Evolutionary conservation across 164 flowering plant species (phyloP), one percentile per base, ranked within the genome.

Genomic region (Sedum album): DNA sequence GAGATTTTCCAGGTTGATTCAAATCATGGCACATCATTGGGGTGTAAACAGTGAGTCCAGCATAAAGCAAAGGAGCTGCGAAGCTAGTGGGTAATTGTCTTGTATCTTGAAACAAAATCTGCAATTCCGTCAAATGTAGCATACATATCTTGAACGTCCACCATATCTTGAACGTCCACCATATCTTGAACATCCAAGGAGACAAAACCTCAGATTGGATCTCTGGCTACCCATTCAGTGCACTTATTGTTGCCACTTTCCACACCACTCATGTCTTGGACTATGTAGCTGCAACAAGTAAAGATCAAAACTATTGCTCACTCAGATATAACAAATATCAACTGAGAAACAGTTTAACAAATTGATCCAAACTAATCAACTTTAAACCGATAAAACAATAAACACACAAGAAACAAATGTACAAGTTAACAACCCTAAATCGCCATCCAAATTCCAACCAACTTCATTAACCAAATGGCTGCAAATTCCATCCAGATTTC

Each of bases 1-100:
- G 82, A 71, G 87, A 82, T 77, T 87, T 89, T 60, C 96, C 93
- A 41, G 92, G 86, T 72, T 87, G 93, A 72, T 89, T 83, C 91
- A 87, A 87, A 65, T 85, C 78, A 64, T 87, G 88, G 74, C 80
- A 85, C 79, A 82, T 79, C 96, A 89, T 89, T 33, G 93, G 96
- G 30, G 86, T 5, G 68, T 83, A 89, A 25, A 87, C 91, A 67
- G 96, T 89, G 60, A 87, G 82, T 68, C 96, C 96, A 68, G 96
- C 96, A 81, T 93, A 89, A 20, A 89, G 78, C 72, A 89, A 76
- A 31, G 93, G 96, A 36, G 93, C 93, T 42, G 93, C 42, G 72
- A 74, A 61, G 81, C 90, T 73, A 80, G 63, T 68, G 92, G 92
- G 69, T 84, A 86, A 66, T 69, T 69, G 15, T 81, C 79, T 4